Conservation (phyloP, 257 asterid species). For the Phtheirospermum japonicum region DNA sequence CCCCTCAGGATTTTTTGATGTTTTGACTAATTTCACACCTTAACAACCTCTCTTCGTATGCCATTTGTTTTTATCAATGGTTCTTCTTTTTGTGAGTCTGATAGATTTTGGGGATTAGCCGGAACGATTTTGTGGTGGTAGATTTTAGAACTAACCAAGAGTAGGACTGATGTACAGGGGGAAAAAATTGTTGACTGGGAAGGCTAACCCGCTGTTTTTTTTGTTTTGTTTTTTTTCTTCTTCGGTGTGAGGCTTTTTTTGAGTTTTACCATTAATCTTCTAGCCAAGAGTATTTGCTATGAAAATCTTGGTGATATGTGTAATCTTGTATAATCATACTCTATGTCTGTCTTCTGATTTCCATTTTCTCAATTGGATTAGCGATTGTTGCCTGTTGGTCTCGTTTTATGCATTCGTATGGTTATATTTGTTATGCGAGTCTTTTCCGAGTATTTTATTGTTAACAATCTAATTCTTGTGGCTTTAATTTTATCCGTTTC, state of each 20-base stretch:
- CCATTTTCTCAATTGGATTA: too few species aligned
- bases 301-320: not conserved
- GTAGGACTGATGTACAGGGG: not conserved
- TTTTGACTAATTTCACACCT: conserved; percentile 27
- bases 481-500: too few species aligned
- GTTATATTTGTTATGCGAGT: too few species aligned
- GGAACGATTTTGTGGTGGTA: not conserved
- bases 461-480: too few species aligned
- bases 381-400: too few species aligned
- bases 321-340: too few species aligned
- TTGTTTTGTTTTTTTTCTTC: too few species aligned
- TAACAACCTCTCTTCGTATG: not conserved
- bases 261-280: not conserved
- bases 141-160: not conserved
- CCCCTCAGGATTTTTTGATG: conserved; percentile 47
- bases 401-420: too few species aligned
- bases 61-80: not conserved
- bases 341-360: too few species aligned
- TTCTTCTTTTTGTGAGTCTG: not conserved
- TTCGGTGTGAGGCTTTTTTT: conserved; percentile 1
- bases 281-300: not conserved
- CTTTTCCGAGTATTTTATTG: too few species aligned
- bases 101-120: not conserved
- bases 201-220: not conserved
- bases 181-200: too few species aligned